Percentiles rank a stretch among this genome's conserved stretches.
Evolutionary conservation across 768 basidiomycete genomes (phyloP).

Genomic region (Leccinum arenicola): DNA sequence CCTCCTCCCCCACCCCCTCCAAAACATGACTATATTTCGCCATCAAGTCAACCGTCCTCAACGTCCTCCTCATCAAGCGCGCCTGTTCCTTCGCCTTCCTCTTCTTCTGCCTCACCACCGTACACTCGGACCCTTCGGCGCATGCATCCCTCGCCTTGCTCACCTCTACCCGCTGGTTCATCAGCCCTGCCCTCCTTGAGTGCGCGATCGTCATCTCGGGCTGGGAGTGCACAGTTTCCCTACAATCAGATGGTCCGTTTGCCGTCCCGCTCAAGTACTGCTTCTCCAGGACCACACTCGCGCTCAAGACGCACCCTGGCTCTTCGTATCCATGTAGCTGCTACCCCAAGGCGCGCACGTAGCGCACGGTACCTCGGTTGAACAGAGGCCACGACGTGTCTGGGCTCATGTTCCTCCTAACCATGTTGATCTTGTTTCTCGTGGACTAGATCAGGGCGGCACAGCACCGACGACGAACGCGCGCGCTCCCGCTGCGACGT

Average conservation of each 20-base stretch:
- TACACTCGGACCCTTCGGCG: too few species aligned
- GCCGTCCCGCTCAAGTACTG: slow-evolving; percentile 44
- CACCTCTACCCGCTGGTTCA: too few species aligned
- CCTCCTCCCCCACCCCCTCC: too few species aligned
- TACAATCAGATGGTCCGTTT: slow-evolving; percentile 56
- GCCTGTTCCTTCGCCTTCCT: slow-evolving; percentile 16
- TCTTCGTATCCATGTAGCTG: slow-evolving; percentile 42
- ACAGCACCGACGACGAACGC: slow-evolving; percentile 6
- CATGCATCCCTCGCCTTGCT: too few species aligned
- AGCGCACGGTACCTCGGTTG: slow-evolving; percentile 56
- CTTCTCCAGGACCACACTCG: slow-evolving; percentile 45
- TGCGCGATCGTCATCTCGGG: slow-evolving; percentile 65
- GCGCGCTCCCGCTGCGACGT: too few species aligned
- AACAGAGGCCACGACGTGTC: slow-evolving; percentile 88
- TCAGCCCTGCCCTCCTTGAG: too few species aligned
- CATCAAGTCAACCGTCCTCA: too few species aligned
- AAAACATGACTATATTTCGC: too few species aligned
- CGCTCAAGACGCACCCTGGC: slow-evolving; percentile 30
- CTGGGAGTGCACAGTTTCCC: slow-evolving; percentile 63
- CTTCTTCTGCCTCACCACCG: not conserved
- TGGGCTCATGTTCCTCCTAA: slow-evolving; percentile 70
- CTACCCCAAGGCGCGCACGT: slow-evolving; percentile 36
- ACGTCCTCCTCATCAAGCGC: too few species aligned
- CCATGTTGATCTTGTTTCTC: too few species aligned
- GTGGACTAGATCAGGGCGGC: slow-evolving; percentile 52